These are phyloP conservation scores for Moesziomyces parantarcticus DNA, from an alignment of 1,284 basidiomycete species.

Conservation along the genomic window DNA sequence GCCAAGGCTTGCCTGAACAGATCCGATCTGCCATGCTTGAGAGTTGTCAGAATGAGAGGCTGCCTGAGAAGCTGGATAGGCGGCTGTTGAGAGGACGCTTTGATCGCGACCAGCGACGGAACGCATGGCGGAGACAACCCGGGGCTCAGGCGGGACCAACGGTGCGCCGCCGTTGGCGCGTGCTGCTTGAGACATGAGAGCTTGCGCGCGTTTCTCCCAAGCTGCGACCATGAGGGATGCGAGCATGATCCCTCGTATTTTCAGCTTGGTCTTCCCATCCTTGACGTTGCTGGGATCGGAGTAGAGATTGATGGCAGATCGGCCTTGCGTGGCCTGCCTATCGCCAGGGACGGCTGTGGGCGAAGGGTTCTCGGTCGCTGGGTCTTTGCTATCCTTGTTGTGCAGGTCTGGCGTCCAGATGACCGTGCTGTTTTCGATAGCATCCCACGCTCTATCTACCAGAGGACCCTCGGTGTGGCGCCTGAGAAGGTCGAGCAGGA, in stretches of 20 bases:
- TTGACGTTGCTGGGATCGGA: neutral
- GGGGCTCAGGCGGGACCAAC: conserved; percentile 1
- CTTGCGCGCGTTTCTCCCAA: conserved; percentile 21
- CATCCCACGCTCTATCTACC: conserved; percentile 14
- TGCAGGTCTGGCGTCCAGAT: conserved; percentile 21
- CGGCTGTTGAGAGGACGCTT: neutral
- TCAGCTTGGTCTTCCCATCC: conserved; percentile 1
- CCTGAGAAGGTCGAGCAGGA: conserved; percentile 17
- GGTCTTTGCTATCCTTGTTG: neutral
- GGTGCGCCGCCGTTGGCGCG: neutral
- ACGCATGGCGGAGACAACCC: conserved; percentile 14
- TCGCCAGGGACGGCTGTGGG: neutral
- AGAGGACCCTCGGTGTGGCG: conserved; percentile 8
- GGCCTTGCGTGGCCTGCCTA: too few species aligned
- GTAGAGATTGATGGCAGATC: conserved; percentile 2
- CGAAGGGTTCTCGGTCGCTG: neutral
- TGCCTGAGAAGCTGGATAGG: too few species aligned
- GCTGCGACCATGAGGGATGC: conserved; percentile 19
- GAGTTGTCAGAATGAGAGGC: too few species aligned
- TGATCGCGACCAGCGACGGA: conserved; percentile 1
- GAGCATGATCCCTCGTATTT: conserved; percentile 15
- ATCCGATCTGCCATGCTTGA: too few species aligned
- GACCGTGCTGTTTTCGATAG: conserved; percentile 6
- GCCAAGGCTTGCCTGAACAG: too few species aligned
- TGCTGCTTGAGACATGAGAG: neutral